Evolutionary conservation across 129 eudicot species (phyloP).

Genomic region (Centella asiatica): DNA sequence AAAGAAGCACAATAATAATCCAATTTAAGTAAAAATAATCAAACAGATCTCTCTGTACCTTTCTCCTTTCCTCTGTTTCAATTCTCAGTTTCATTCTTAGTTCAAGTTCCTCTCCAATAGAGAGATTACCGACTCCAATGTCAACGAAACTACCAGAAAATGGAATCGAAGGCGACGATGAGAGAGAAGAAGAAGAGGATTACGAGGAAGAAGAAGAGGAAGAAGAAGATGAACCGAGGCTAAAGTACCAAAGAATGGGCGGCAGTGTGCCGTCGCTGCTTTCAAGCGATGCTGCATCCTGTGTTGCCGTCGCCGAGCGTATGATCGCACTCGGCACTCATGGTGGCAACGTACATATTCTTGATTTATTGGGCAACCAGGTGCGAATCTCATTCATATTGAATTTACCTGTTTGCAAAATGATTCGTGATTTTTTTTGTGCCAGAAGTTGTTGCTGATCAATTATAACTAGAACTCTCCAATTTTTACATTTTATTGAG

Average conservation of each 20-base stretch:
- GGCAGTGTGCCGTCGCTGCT: slow-evolving; percentile 68
- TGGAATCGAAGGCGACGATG: slow-evolving; percentile 80
- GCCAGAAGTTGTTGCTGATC: no score
- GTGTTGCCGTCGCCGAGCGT: slow-evolving; percentile 79
- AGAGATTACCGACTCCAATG: slow-evolving; percentile 33
- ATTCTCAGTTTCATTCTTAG: no score
- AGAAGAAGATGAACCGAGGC: slow-evolving; percentile 78
- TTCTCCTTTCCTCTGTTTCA: no score
- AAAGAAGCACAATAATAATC: no score
- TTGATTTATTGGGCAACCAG: slow-evolving; percentile 93
- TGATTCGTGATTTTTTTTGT: no score
- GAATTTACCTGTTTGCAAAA: no score
- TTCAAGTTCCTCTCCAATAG: no score
- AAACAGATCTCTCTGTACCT: no score
- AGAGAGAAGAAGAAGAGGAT: slow-evolving; percentile 36
- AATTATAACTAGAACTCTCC: no score
- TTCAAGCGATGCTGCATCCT: slow-evolving; percentile 69
- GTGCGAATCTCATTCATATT: no score
- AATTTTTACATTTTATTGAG: no score
- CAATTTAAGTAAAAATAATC: no score
- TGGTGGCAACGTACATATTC: slow-evolving; percentile 66
- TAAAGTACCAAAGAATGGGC: slow-evolving; percentile 94
- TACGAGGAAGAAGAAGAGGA: slow-evolving; percentile 41
- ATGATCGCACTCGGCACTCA: slow-evolving; percentile 98
- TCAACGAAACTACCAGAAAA: slow-evolving; percentile 49